These are phyloP conservation scores for Sphaceloma murrayae DNA, from an alignment of 2,329 filamentous ascomycete species.

Conservation along the genomic window DNA sequence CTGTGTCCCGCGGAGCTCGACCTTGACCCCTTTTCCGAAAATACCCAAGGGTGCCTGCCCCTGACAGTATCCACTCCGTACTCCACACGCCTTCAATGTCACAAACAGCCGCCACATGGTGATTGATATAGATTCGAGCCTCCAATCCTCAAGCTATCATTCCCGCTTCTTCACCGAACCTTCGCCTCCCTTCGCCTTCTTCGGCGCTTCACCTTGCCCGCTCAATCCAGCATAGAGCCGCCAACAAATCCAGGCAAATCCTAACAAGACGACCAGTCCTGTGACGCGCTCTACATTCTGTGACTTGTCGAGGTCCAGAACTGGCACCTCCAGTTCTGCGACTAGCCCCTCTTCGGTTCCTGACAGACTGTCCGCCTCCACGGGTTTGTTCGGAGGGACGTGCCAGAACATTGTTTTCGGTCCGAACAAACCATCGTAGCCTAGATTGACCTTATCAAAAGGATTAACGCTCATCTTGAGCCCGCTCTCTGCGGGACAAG, in stretches of 20 bases:
- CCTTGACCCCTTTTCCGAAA: constrained; percentile 3
- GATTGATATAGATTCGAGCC: too few relatives aligned
- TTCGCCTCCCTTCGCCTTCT: too few relatives aligned
- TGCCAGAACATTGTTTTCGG: constrained; percentile 77
- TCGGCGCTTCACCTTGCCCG: too few relatives aligned
- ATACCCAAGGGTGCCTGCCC: too few relatives aligned
- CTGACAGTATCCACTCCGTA: too few relatives aligned
- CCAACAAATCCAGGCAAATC: constrained; percentile 39
- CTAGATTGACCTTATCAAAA: constrained; percentile 76
- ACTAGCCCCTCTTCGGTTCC: neutral
- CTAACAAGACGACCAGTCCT: constrained; percentile 33
- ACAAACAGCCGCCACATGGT: too few relatives aligned
- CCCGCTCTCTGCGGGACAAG: constrained; percentile 59
- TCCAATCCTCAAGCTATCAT: too few relatives aligned
- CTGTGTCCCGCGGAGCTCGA: neutral
- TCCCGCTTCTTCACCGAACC: too few relatives aligned
- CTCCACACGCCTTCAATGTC: too few relatives aligned
- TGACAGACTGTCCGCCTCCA: constrained; percentile 17
- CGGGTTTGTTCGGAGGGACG: constrained; percentile 28
- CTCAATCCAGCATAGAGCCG: constrained; percentile 27
- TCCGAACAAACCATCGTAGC: constrained; percentile 73
- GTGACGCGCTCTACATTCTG: constrained; percentile 37
- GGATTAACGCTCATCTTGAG: constrained; percentile 66
- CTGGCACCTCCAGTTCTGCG: constrained; percentile 33
- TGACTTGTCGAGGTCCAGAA: constrained; percentile 31